Conservation (phyloP, 192 early-diverging fungal genomes). For the Coemansia aciculifera region DNA sequence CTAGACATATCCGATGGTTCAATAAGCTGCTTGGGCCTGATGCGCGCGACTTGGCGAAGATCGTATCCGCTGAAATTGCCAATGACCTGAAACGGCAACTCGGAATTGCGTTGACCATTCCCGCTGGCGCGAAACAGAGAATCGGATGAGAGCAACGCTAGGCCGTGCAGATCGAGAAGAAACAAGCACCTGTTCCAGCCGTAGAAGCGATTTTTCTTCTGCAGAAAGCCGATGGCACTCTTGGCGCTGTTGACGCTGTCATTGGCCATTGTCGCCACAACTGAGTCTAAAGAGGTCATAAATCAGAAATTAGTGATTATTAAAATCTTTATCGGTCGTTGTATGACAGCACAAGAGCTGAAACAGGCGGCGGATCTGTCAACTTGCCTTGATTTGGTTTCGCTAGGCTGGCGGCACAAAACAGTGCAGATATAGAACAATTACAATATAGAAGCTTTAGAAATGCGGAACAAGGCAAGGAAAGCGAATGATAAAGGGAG, state of each 20-base stretch:
- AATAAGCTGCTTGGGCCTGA: conserved; percentile 32
- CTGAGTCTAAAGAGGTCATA: not conserved
- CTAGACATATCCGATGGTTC: conserved; percentile 14
- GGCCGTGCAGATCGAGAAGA: conserved; percentile 23
- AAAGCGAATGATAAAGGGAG: not conserved
- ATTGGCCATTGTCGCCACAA: not conserved
- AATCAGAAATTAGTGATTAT: not conserved
- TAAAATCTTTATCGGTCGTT: not conserved
- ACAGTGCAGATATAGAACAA: not conserved
- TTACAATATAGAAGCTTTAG: not conserved
- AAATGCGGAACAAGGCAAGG: not conserved
- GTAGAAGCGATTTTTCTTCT: conserved; percentile 51
- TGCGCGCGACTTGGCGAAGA: not conserved
- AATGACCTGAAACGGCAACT: conserved; percentile 12
- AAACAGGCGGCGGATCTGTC: not conserved
- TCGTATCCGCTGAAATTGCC: conserved; percentile 26
- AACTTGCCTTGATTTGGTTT: conserved; percentile 3
- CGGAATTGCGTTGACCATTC: not conserved
- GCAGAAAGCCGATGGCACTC: conserved; percentile 29
- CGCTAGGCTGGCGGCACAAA: not conserved
- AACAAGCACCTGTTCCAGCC: conserved; percentile 44
- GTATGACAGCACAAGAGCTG: too few species aligned
- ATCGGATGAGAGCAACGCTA: conserved; percentile 28
- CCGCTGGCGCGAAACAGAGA: conserved; percentile 5
- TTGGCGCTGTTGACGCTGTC: not conserved